A percentile compares a stretch with the other conserved stretches of the same genome.
These are phyloP conservation scores for Neofusicoccum cordaticola DNA, from an alignment of 2,329 filamentous ascomycete species.

Conservation along the genomic window DNA sequence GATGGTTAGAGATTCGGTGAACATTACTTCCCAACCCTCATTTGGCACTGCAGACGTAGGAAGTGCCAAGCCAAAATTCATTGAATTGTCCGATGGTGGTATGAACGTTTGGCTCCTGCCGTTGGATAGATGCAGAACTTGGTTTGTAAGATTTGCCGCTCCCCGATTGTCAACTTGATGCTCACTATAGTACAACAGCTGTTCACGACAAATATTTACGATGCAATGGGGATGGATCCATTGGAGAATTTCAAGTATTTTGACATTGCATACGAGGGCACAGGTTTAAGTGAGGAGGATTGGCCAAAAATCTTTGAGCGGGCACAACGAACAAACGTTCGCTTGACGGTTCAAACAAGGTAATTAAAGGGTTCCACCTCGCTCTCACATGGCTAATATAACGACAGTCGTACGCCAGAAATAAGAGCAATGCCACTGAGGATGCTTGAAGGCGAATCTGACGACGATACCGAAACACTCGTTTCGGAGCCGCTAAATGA, in stretches of 20 bases:
- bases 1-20: neutral
- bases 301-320: neutral
- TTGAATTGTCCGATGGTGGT: neutral
- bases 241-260: neutral
- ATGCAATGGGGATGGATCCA: neutral
- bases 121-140: neutral
- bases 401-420: too few species aligned
- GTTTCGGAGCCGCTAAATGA: neutral
- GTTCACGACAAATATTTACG: neutral
- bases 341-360: neutral
- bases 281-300: neutral
- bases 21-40: neutral
- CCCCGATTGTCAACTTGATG: neutral
- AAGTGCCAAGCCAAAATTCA: neutral
- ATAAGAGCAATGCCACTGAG: too few species aligned
- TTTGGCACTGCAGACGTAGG: neutral
- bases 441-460: neutral
- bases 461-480: neutral
- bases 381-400: too few species aligned
- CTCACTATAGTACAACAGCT: neutral
- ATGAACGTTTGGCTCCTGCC: neutral
- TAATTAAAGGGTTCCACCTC: neutral
- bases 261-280: neutral
- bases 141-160: neutral
- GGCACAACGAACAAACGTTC: neutral